Evolutionary conservation across 495 filamentous ascomycete genomes (phyloP), one percentile per base, ranked within the genome.

Genomic region (Alectoria sarmentosa): DNA sequence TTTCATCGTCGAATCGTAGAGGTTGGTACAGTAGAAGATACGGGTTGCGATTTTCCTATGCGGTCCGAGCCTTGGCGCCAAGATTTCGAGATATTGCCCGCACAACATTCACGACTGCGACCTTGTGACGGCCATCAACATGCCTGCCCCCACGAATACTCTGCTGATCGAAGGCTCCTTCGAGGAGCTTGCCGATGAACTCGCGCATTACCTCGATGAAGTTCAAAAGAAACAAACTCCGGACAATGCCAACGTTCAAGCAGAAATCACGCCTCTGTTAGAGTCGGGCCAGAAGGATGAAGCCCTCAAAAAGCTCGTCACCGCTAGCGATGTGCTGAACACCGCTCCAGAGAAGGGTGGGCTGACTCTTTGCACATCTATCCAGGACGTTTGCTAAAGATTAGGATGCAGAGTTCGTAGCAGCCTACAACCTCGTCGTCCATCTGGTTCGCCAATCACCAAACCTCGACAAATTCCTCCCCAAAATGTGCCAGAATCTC

Each of bases 351-450:
- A 98, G 80, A 95, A 91, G 80, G 87, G 87, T 89, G 69, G 66
- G 76, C 74, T 23, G 15, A 3, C 26, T 34, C 26, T 38, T 0
- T 38, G 26, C 37, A 52, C 30, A 2, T 9, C 7, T 37, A 5
- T 41, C 13, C 13, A 28, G 13, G 15, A 1, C 19, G 1, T 42
- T 4, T 39, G 44, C 52, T 67, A 42, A 60, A 26, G 2, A 7
- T 26, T 23, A 34, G 39, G 26, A 57, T 70, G 64, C 68, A 88
- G 93, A 98, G 76, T 93, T 98, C 74, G 90, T 88, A 61, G 85
- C 92, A 41, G 89, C 94, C 42, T 96, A 96, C 80, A 97, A 98
- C 79, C 88, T 97, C 67, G 87, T 99, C 68, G 82, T 97, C 67
- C 91, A 98, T 79, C 86, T 99, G 34, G 81, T 95, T 70, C 83